Evolutionary conservation across 2,329 filamentous ascomycete genomes (phyloP), one percentile per base, ranked within the genome.

Genomic region (Fusarium fracticaudum): DNA sequence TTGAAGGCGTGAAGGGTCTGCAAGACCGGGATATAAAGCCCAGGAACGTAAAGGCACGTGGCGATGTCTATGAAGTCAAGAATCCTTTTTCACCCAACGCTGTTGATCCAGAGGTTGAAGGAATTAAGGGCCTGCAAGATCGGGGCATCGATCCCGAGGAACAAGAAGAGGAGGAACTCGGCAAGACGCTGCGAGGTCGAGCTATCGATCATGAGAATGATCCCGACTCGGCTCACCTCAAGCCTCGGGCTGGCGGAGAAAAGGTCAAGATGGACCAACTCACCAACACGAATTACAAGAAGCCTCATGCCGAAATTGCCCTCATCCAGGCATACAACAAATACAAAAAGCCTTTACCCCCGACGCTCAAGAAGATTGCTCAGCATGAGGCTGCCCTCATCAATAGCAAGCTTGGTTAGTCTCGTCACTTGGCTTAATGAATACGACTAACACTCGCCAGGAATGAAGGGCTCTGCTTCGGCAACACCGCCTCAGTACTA

Each of bases 251-350:
- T 38, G 38, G 67, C 4, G 69, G 71, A 26, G 71, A 78, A 33
- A 67, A 60, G 6, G 83, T 83, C 58, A 72, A 73, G 1, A 50
- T 86, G 17, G 50, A 72, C 1, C 80, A 84, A 24, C 73, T 84
- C 7, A 68, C 65, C 44, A 87, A 87, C 66, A 55, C 69, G 2
- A 59, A 71, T 1, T 86, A 81, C 71, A 68, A 69, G 14, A 78
- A 77, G 15, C 81, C 82, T 17, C 82, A 81, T 67, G 84, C 58
- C 53, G 73, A 77, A 1, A 62, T 74, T 31, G 76, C 78, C 15
- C 78, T 81, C 15, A 66, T 81, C 44, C 76, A 78, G 29, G 82
- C 82, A 2, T 81, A 82, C 37, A 67, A 79, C 62, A 86, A 85
- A 72, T 86, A 84, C 63, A 79, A 79, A 17, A 77, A 77, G 43